These are phyloP conservation scores for Apiospora hydei DNA, from an alignment of 2,329 filamentous ascomycete genomes.

Conservation along the genomic window DNA sequence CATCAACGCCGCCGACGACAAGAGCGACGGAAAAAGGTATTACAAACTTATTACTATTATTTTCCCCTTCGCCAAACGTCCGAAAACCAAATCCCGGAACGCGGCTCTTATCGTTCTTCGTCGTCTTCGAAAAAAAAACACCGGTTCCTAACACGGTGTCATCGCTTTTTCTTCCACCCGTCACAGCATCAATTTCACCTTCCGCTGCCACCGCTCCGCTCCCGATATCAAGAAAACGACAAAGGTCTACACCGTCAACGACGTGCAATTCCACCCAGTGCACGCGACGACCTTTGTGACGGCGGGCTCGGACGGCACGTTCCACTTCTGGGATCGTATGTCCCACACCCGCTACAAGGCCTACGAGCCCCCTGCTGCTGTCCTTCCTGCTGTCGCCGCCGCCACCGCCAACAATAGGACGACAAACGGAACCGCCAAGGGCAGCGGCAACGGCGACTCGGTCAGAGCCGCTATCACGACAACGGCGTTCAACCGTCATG, in stretches of 20 bases:
- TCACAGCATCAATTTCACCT: constrained; percentile 37
- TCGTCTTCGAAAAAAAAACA: not conserved
- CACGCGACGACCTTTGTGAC: constrained; percentile 38
- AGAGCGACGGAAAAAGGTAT: constrained; percentile 25
- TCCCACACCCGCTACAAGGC: constrained; percentile 58
- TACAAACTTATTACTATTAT: not conserved
- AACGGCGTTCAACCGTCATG: constrained; percentile 67
- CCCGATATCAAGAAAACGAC: constrained; percentile 29
- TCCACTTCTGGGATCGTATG: constrained; percentile 64
- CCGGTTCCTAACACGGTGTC: not conserved
- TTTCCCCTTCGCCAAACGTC: constrained; percentile 6
- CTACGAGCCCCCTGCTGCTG: constrained; percentile 43
- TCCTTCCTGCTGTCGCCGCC: not conserved
- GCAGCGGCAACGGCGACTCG: constrained; percentile 22
- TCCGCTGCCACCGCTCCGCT: constrained; percentile 43
- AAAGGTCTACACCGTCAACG: constrained; percentile 44
- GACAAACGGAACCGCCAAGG: not conserved
- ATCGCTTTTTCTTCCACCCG: constrained; percentile 19
- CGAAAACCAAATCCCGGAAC: constrained; percentile 12
- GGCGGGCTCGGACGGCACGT: constrained; percentile 45
- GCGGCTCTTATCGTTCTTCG: not conserved
- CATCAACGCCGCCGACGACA: constrained; percentile 34
- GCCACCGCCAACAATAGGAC: not conserved
- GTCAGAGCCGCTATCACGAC: constrained; percentile 66
- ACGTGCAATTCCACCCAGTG: constrained; percentile 41